Evolutionary conservation across 1,139 yeast genomes (phyloP).

Genomic region (Candida tetrigidarum): DNA sequence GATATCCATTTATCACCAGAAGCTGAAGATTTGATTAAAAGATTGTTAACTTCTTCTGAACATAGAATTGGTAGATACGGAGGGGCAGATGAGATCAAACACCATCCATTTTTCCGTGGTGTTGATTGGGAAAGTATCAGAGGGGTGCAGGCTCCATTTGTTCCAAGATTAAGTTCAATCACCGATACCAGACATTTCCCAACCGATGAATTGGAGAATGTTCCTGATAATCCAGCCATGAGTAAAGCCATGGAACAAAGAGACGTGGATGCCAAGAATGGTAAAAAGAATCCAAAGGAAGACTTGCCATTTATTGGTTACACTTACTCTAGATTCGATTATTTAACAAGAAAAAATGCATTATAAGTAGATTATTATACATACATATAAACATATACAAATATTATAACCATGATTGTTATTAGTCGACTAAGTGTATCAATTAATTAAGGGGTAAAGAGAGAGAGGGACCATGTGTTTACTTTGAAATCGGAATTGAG

Average conservation of each 20-base stretch:
- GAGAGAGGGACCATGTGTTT: too few species aligned
- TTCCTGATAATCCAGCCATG: slow-evolving; percentile 91
- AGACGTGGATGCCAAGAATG: slow-evolving; percentile 40
- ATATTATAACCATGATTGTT: background rate
- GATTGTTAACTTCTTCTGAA: slow-evolving; percentile 82
- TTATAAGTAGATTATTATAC: slow-evolving; percentile 34
- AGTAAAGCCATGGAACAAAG: slow-evolving; percentile 69
- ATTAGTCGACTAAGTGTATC: too few species aligned
- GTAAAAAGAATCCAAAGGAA: slow-evolving; percentile 61
- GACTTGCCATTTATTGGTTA: slow-evolving; percentile 97
- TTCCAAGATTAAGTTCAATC: slow-evolving; percentile 63
- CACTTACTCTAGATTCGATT: slow-evolving; percentile 93
- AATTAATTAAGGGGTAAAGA: too few species aligned
- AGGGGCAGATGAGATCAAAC: slow-evolving; percentile 92
- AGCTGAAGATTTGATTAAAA: slow-evolving; percentile 88
- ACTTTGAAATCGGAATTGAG: too few species aligned
- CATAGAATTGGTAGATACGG: slow-evolving; percentile 88
- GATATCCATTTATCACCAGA: slow-evolving; percentile 94
- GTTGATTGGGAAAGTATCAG: slow-evolving; percentile 97
- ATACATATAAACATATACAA: background rate
- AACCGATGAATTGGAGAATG: slow-evolving; percentile 93
- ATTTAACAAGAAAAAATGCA: slow-evolving; percentile 86
- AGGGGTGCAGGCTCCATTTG: slow-evolving; percentile 93
- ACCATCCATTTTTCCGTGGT: slow-evolving; percentile 93
- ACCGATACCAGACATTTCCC: slow-evolving; percentile 99